Base-by-base conservation (phyloP, 2,329 filamentous ascomycete species). In the Cladosporium sp. region DNA sequence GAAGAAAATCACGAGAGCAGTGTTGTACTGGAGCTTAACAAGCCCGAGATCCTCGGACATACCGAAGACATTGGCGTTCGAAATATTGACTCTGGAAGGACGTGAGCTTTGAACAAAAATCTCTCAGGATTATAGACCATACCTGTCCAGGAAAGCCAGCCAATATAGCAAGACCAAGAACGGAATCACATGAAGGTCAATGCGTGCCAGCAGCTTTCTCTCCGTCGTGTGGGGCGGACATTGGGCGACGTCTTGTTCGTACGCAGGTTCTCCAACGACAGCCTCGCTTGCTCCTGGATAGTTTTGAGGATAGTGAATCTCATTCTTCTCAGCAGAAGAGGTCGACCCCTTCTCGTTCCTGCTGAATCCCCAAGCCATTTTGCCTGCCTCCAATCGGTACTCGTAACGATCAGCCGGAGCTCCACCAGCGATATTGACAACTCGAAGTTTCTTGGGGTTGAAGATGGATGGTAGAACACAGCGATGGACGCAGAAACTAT, bases 1-100 rank as follows among this genome's bases (percentile, higher is more conserved):
- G 63, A 78, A 79, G 67, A 80, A 79, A 56, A 79, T 77, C 56
- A 78, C 74, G 5, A 80, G 64, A 0, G 77, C 76, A 2, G 64
- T 72, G 54, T 79, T 80, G 62, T 75, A 77, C 53, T 74, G 65
- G 56, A 74, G 68, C 37, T 67, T 66, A 8, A 67, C 65, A 1
- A 80, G 68, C 4, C 70, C 54, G 4, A 79, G 66, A 18, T 79
- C 75, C 22, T 65, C 63, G 1, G 71, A 72, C 9, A 80, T 66
- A 10, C 76, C 74, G 52, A 76, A 75, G 18, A 77, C 72, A 54
- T 78, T 76, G 4, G 77, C 77, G 56, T 80, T 80, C 33, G 72
- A 67, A 46, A 80, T 79, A 57, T 80, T 80, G 54, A 79, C 75
- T 50, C 74, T 69, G 43, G 54, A 54, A 45, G 19, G 44, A 9